Base-by-base conservation (phyloP, 2,329 filamentous ascomycete genomes). In the Coniochaeta sp. region DNA sequence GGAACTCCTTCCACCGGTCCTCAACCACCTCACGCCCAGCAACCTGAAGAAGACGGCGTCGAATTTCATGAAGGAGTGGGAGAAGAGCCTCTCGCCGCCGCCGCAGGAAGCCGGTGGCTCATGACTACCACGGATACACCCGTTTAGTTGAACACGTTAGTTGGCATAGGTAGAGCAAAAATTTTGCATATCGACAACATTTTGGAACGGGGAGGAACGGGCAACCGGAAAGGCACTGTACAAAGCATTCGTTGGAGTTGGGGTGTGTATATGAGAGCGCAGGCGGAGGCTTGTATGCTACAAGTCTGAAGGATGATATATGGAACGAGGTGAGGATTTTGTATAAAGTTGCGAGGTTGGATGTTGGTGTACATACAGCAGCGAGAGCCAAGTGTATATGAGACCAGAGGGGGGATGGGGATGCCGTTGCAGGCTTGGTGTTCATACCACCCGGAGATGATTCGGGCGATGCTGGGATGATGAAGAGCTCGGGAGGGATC, bases 21-120 rank as follows among this genome's bases (percentile, higher is more conserved):
- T 96, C 60, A 87, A 87, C 70, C 86, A 88, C 64, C 76, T 92
- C 47, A 83, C 85, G 9, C 89, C 92, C 0, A 87, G 86, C 66
- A 92, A 91, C 67, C 77, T 97, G 66, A 90, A 91, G 71, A 84
- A 86, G 40, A 93, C 90, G 0, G 90, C 93, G n/a, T 89, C 87
- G 38, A 89, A 89, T 63, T 80, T 96, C 61, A 91, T 97, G 85
- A 89, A 87, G 64, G 92, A 96, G 70, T 96, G 91, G 90, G 93
- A 98, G 76, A 90, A 86, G 72, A 90, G 84, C 65, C 77, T 93
- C 16, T 85, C 82, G 1, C 79, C 85, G 36, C 77, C 81, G 1
- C 68, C 73, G 3, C 59, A 64, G 54, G 54, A 34, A n/a, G 54
- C 54, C 5, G 33, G 12, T 3, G 54, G 54, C 22, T 22, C 47